phyloP scores from a whole-genome alignment of 306 rosid species.

The Begonia fuchsioides region DNA sequence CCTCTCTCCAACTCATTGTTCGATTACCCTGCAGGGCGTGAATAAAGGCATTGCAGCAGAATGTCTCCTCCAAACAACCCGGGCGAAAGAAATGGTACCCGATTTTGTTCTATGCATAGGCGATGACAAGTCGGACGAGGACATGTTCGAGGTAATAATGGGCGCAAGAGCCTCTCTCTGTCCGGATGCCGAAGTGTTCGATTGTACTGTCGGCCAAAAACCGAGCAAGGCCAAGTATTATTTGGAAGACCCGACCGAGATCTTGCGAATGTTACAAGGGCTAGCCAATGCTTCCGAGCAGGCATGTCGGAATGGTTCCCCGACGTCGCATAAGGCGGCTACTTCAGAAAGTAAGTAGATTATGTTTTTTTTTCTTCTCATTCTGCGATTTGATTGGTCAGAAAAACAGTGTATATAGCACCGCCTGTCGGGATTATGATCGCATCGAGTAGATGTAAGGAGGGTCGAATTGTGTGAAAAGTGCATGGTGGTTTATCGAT shows the following conservation, averaged over 20 bases:
- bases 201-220: constrained; percentile 47
- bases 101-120: constrained; percentile 83
- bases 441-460: no score
- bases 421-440: no score
- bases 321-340: constrained; percentile 16
- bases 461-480: no score
- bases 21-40: constrained; percentile 43
- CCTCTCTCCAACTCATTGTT: constrained; percentile 1
- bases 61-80: constrained; percentile 44
- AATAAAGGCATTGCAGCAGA: constrained; percentile 74
- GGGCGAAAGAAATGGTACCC: constrained; percentile 39
- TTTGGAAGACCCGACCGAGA: constrained; percentile 73
- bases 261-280: constrained; percentile 72
- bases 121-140: constrained; percentile 85
- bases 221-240: constrained; percentile 54
- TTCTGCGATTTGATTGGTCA: no score
- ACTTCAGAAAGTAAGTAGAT: constrained; percentile 21
- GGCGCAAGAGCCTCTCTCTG: constrained; percentile 28
- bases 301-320: constrained; percentile 16
- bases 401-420: no score
- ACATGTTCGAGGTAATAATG: constrained; percentile 58
- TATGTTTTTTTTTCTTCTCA: constrained; percentile 4
- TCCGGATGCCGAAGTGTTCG: constrained; percentile 36
- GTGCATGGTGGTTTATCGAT: no score
- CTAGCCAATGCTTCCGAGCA: constrained; percentile 63